Base-by-base conservation (phyloP, 2,329 filamentous ascomycete genomes). In the Incumbomyces delicatus region DNA sequence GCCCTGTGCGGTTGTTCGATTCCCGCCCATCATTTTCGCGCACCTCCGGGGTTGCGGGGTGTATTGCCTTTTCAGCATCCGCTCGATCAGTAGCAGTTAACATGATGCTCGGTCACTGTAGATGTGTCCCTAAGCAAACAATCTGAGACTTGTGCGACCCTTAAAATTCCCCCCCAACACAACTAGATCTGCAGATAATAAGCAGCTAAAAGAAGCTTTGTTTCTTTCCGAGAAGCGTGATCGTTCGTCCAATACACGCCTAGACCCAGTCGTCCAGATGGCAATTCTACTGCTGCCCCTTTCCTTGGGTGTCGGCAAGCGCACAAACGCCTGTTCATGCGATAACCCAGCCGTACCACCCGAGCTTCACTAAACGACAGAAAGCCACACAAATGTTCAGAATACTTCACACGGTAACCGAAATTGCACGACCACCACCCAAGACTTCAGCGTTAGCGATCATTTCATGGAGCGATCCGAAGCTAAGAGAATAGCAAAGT, bases 321-420 rank as follows among this genome's bases (percentile, higher is more conserved):
- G 46, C 49, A 51, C 51, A 51, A 57, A 55, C 54, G 50, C 47
- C 48, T 50, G 53, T 57, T 57, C 54, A 57, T 55, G 54, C 54
- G 52, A 32, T 22, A 46, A 16, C 30, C 39, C 31, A 37, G 14
- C 17, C 44, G n/a, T 41, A 42, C 14, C 22, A 27, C 22, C 22
- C 22, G 18, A 39, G n/a, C 18, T 39, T 18, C 36, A 6, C 12
- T 39, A 13, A 39, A 17, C 14, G 5, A 39, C 36, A 22, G n/a
- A 13, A 5, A 39, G 14, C 18, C 45, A 41, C 38, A 27, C 22
- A 27, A 5, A 8, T n/a, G 33, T 13, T 22, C 14, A 29, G 41
- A 18, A 14, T 10, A 16, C 11, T 43, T 8, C 27, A 44, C 17
- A 44, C 32, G 16, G 14, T 34, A 22, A 44, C 11, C n/a, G 22